Evolutionary conservation across 495 filamentous ascomycete species (phyloP).

Genomic region (Xylaria nigripes): DNA sequence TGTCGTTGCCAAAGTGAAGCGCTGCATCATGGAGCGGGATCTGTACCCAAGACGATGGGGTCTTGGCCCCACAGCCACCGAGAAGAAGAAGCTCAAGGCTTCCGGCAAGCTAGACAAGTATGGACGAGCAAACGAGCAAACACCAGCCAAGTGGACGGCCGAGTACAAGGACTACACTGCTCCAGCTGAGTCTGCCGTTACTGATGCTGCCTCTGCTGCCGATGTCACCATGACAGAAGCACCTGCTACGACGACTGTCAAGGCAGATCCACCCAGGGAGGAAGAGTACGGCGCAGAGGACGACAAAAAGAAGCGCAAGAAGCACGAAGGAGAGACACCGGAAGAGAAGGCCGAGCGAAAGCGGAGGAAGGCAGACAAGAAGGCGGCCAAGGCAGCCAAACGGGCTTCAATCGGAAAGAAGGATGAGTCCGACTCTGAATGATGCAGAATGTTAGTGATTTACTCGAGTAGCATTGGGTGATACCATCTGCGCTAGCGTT

Average conservation of each 20-base stretch:
- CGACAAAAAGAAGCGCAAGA: constrained; percentile 68
- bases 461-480: constrained; percentile 17
- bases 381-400: constrained; percentile 57
- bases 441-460: constrained; percentile 5
- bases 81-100: constrained; percentile 99
- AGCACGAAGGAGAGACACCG: constrained; percentile 70
- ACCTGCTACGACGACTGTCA: constrained; percentile 21
- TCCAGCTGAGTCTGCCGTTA: constrained; percentile 16
- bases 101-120: constrained; percentile 96
- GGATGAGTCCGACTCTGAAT: constrained; percentile 26
- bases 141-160: constrained; percentile 81
- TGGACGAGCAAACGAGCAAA: constrained; percentile 82
- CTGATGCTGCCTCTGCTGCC: constrained; percentile 13
- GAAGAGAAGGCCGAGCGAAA: constrained; percentile 70
- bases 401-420: constrained; percentile 24
- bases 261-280: constrained; percentile 31
- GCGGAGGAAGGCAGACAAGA: constrained; percentile 64
- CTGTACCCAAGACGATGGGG: constrained; percentile 94
- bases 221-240: constrained; percentile 26
- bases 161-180: constrained; percentile 78
- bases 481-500: constrained; percentile 22
- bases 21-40: constrained; percentile 98
- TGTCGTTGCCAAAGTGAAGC: constrained; percentile 94
- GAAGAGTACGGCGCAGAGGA: constrained; percentile 31
- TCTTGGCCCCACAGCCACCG: constrained; percentile 74